Conservation (phyloP, 306 rosid genomes). For the Lathyrus sativus region DNA sequence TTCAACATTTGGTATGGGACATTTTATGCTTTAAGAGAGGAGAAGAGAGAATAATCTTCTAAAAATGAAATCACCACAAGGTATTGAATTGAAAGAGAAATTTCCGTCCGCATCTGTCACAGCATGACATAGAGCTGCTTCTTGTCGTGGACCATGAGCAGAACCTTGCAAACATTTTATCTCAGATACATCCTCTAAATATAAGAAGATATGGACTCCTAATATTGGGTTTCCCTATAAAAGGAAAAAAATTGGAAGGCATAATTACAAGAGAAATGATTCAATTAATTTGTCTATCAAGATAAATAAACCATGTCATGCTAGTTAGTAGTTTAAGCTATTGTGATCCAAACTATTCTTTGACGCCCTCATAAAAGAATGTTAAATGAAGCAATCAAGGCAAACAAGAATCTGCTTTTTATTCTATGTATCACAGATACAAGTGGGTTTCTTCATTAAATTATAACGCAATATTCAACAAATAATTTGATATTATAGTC, state of each 20-base stretch:
- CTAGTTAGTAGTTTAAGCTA: slow-evolving; percentile 21
- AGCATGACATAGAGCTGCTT: slow-evolving; percentile 82
- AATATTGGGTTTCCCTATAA: slow-evolving; percentile 90
- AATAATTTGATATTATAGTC: slow-evolving; percentile 19
- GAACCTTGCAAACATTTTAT: slow-evolving; percentile 91
- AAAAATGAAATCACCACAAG: slow-evolving; percentile 74
- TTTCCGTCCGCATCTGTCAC: slow-evolving; percentile 84
- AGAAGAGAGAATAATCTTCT: slow-evolving; percentile 22
- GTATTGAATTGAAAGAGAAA: slow-evolving; percentile 77
- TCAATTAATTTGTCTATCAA: background rate
- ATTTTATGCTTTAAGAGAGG: slow-evolving; percentile 13
- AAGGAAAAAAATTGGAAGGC: slow-evolving; percentile 32
- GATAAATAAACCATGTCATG: slow-evolving; percentile 23
- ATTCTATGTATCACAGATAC: slow-evolving; percentile 7
- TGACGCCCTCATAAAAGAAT: slow-evolving; percentile 23
- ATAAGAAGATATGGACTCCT: slow-evolving; percentile 86
- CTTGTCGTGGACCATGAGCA: slow-evolving; percentile 59
- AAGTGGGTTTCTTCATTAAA: slow-evolving; percentile 21
- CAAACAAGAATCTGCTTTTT: slow-evolving; percentile 37
- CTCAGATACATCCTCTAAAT: slow-evolving; percentile 81
- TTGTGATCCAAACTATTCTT: slow-evolving; percentile 34
- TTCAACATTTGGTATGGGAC: slow-evolving; percentile 17
- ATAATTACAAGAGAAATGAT: slow-evolving; percentile 30
- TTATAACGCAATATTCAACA: slow-evolving; percentile 9
- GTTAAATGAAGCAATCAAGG: slow-evolving; percentile 23